These are phyloP conservation scores for Ganoderma leucocontextum DNA, from an alignment of 1,284 basidiomycete genomes.

Conservation along the genomic window DNA sequence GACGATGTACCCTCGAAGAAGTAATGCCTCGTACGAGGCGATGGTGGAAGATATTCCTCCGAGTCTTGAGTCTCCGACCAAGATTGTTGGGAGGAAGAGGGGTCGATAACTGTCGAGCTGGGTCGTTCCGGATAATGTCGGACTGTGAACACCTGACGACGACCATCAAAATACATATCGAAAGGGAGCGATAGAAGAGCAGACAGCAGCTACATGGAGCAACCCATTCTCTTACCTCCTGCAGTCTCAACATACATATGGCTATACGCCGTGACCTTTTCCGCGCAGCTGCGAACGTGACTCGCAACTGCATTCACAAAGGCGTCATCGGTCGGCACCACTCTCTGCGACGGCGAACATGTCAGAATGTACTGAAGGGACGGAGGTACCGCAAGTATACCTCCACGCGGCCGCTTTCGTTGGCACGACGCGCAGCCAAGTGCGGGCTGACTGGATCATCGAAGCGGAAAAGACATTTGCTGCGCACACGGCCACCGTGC, in stretches of 20 bases:
- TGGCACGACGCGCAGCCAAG: conserved; percentile 78
- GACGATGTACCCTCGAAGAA: conserved; percentile 90
- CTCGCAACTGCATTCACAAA: conserved; percentile 75
- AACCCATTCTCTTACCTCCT: conserved; percentile 71
- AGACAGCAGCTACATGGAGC: background rate
- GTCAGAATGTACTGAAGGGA: background rate
- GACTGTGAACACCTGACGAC: conserved; percentile 88
- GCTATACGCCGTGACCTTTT: conserved; percentile 42
- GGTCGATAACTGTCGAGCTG: conserved; percentile 89
- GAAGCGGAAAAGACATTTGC: conserved; percentile 85
- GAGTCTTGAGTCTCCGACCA: conserved; percentile 89
- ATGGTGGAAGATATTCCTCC: conserved; percentile 97
- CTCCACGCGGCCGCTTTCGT: conserved; percentile 45
- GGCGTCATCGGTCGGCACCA: conserved; percentile 66
- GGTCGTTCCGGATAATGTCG: conserved; percentile 85
- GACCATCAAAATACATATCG: conserved; percentile 8
- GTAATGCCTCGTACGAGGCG: conserved; percentile 90
- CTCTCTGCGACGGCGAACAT: conserved; percentile 6
- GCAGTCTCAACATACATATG: conserved; percentile 94
- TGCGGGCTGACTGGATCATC: conserved; percentile 94
- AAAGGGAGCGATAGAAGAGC: conserved; percentile 5
- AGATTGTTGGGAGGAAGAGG: conserved; percentile 86
- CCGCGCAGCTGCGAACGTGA: conserved; percentile 65
- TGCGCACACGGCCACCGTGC: conserved; percentile 54
- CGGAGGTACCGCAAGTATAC: conserved; percentile 22